Conservation (phyloP, 257 asterid genomes). For the Ocimum tenuiflorum region DNA sequence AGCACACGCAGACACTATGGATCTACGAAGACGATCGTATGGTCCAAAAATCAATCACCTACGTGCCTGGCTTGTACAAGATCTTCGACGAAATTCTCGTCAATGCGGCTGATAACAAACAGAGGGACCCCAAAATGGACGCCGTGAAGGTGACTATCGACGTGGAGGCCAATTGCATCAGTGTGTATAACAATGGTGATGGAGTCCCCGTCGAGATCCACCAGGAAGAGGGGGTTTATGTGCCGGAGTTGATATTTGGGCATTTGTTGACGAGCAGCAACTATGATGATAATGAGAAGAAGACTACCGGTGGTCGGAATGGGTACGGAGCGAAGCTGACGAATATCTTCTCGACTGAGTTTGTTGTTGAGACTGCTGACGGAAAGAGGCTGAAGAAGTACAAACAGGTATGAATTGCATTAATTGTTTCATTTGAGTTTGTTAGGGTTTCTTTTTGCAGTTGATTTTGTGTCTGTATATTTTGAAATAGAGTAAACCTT, state of each 20-base stretch:
- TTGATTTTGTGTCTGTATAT: neutral
- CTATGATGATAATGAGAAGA: slow-evolving; percentile 80
- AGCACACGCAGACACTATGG: slow-evolving; percentile 70
- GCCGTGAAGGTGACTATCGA: slow-evolving; percentile 67
- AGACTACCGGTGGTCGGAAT: slow-evolving; percentile 94
- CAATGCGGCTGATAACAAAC: slow-evolving; percentile 91
- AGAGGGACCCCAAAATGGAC: slow-evolving; percentile 82
- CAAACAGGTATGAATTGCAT: slow-evolving; percentile 59
- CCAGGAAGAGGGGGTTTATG: slow-evolving; percentile 93
- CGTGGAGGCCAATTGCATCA: slow-evolving; percentile 50
- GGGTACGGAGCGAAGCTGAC: slow-evolving; percentile 97
- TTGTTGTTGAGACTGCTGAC: slow-evolving; percentile 88
- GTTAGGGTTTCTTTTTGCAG: neutral
- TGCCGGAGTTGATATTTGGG: slow-evolving; percentile 94
- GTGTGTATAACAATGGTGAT: slow-evolving; percentile 84
- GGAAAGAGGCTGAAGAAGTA: slow-evolving; percentile 74
- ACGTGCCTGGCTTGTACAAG: slow-evolving; percentile 89
- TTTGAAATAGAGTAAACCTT: neutral
- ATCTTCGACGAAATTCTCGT: slow-evolving; percentile 92
- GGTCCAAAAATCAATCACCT: slow-evolving; percentile 51
- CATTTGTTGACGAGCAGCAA: slow-evolving; percentile 96
- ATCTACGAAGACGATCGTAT: slow-evolving; percentile 56
- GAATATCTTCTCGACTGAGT: slow-evolving; percentile 81
- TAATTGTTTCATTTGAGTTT: neutral
- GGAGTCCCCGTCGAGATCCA: slow-evolving; percentile 97